Evolutionary conservation across 2,329 filamentous ascomycete genomes (phyloP), one percentile per base, ranked within the genome.

Genomic region (Polychaeton citri): DNA sequence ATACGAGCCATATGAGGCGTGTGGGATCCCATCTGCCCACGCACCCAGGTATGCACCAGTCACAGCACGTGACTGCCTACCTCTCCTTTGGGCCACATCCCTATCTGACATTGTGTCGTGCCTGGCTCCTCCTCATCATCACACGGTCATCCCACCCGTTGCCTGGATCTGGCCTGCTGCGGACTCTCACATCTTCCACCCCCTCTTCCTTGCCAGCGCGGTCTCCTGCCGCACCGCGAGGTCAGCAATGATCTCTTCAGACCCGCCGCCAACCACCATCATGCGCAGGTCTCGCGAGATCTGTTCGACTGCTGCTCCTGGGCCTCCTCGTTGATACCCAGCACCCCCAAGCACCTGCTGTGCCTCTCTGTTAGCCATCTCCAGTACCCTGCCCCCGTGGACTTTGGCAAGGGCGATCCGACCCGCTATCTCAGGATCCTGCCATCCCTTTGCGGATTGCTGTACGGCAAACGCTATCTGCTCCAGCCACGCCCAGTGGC

Each of bases 281-380:
- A 71, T 67, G 31, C 68, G 57, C 21, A 66, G 57, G 54, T 72
- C 68, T 19, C 68, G 58, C 37, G 63, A 67, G 35, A 72, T 70
- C 43, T 69, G 66, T 49, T 72, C 69, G 28, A 72, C 63, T 2
- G 61, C 59, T 21, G 57, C 66, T 2, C 68, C 68, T 28, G 62
- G 65, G 0, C 68, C 68, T 26, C 58, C 57, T 42, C 59, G 64
- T 30, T 68, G 63, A 51, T 72, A 72, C 2, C 68, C 67, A 4
- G 65, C 59, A 0, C 68, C 68, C 6, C 68, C 68, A 46, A 73
- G 55, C 10, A 73, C 61, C 48, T 74, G 70, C 51, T 73, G 69
- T 3, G 69, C 68, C 43, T 73, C 69, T 10, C 69, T 60, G 33
- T 64, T 64, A 31, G 64, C 67, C 47, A 67, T 65, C 49, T 73